Evolutionary conservation across 371 early-diverging fungal species (phyloP), one percentile per base, ranked within the genome.

Genomic region (Syncephalastrum contaminatum): DNA sequence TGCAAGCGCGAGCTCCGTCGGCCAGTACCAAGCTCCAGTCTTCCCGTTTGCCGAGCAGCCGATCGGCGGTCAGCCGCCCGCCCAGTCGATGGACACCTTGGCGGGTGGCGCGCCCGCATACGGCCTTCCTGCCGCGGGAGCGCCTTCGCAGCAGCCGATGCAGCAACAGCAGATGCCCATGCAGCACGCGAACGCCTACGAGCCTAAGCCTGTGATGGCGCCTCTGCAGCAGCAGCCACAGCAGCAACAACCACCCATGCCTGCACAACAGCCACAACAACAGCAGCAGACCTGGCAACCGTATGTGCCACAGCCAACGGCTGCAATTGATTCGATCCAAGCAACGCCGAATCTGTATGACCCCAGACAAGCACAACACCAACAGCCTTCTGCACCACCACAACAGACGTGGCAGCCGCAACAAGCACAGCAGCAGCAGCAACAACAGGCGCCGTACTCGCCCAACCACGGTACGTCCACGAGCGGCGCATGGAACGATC

Each of bases 11-110:
- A 72, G 76, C 46, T 70, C 71, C 41, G 54, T 65, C 4, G 74
- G 66, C 1, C 58, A 60, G 14, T 58, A 60, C 40, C 13, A 50
- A 36, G 73, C 72, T 10, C 91, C 93, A 3, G 53, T 59, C 19
- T 84, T 87, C 65, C 90, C 91, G 36, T 93, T 88, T 62, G 84
- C 80, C 53, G 51, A 66, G n/a, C 56, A 75, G 19, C 69, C 71
- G 41, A 71, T 90, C 36, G 36, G 36, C 10, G 36, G 36, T 30
- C 36, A 30, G 36, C 36, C 36, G 8, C 10, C 36, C 7, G 12
- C 36, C 10, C 36, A 30, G 36, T 10, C 36, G 8, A 30, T 30
- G 36, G 36, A 30, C 12, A 12, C 36, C 12, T 15, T 19, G 19
- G 15, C 45, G 12, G 21, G 19, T 10, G 48, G 41, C 24, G 51